phyloP scores from a whole-genome alignment of 345 rosid genomes.

The Laguncularia racemosa region DNA sequence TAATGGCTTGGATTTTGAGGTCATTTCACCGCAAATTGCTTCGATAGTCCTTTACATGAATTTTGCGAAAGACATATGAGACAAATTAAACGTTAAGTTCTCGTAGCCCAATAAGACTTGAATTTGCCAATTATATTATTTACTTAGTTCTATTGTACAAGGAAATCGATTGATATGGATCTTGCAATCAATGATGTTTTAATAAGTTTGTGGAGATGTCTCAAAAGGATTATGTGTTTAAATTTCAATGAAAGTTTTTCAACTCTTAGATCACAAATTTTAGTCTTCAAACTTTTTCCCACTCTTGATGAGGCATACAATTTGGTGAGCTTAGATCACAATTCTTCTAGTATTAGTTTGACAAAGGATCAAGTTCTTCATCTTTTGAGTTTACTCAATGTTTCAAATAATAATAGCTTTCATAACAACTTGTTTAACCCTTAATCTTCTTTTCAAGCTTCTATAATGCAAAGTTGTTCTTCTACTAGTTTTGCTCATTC shows the following conservation, averaged over 20 bases:
- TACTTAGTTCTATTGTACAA: neutral
- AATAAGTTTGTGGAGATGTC: neutral
- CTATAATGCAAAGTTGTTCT: no score
- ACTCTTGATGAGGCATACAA: neutral
- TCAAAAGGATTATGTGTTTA: constrained; percentile 1
- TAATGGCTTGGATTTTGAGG: neutral
- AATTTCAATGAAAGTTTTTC: neutral
- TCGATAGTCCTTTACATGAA: neutral
- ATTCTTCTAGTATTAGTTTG: no score
- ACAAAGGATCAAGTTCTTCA: no score
- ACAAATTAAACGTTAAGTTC: neutral
- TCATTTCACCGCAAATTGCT: neutral
- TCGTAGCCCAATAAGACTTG: neutral
- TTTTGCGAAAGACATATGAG: neutral
- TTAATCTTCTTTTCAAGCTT: no score
- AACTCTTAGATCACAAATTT: neutral
- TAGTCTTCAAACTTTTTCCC: neutral
- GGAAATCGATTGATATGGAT: no score
- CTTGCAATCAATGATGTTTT: no score
- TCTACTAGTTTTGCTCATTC: no score
- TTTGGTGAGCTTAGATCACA: neutral
- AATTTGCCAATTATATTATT: neutral
- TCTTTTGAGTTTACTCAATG: no score
- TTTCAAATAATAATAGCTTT: no score
- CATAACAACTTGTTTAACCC: no score